Percentiles rank a stretch among this genome's conserved stretches.
Conservation (phyloP, 345 rosid genomes). For the Rhodamnia rubescens region DNA sequence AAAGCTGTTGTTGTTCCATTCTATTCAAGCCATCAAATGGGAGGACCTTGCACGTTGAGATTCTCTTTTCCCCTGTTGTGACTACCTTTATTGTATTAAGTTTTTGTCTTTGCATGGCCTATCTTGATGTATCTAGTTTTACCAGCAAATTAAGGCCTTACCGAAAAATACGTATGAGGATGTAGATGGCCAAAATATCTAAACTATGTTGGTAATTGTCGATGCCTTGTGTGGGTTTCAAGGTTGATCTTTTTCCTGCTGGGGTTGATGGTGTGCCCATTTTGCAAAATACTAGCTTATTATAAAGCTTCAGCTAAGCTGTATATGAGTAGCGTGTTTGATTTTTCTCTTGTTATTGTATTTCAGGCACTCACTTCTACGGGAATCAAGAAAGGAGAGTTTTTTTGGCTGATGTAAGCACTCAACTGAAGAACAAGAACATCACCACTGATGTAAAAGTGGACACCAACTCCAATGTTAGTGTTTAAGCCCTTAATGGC, state of each 20-base stretch:
- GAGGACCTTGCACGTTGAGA: not conserved
- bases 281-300: not conserved
- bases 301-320: not conserved
- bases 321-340: not conserved
- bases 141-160: not conserved
- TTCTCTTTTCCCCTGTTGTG: not conserved
- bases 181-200: not conserved
- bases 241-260: not conserved
- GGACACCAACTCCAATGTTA: conserved; percentile 61
- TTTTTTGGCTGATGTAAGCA: conserved; percentile 65
- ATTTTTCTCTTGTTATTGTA: not conserved
- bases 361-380: conserved; percentile 64
- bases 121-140: not conserved
- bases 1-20: not conserved
- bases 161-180: not conserved
- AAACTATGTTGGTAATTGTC: not conserved
- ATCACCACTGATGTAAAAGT: conserved; percentile 84
- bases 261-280: not conserved
- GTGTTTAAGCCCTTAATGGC: conserved; percentile 1
- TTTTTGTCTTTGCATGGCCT: not conserved
- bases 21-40: not conserved
- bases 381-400: conserved; percentile 67
- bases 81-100: not conserved
- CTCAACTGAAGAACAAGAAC: conserved; percentile 89
- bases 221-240: not conserved